Evolutionary conservation across 2,329 filamentous ascomycete species (phyloP), one percentile per base, ranked within the genome.

Genomic region (Botrytis paeoniae): DNA sequence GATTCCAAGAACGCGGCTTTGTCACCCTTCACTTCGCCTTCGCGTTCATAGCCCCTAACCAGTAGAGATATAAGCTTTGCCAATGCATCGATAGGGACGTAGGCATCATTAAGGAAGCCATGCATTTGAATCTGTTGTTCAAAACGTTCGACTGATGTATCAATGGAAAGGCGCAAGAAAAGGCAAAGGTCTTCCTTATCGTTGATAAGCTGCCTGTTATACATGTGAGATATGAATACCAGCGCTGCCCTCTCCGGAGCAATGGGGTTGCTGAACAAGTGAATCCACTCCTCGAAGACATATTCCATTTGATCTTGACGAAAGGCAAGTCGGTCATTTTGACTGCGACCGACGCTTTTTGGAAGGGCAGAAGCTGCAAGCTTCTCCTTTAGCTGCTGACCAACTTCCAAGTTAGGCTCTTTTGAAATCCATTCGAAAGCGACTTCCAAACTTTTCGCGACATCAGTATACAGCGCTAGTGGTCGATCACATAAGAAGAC

Each of bases 271-370:
- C 92, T 92, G 83, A 88, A 92, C 12, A 98, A 87, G 74, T 92
- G 90, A 41, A 95, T 89, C 96, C 96, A 99, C 83, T 99, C 96
- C 61, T 95, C 94, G 79, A 99, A 98, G 32, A 98, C 88, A 80
- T 99, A 98, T 78, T 97, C 94, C 83, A 97, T 89, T 81, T 98
- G 94, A 75, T 97, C 93, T 75, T 91, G 89, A 77, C 91, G 91
- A 45, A 88, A 85, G 57, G 84, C 81, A 25, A 85, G 83, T 68
- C 89, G 86, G 73, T 91, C 88, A 35, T 87, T 89, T 35, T 86
- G 89, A 43, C 85, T 83, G 71, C 86, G 82, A 76, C 86, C 75
- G 80, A 75, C 12, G 84, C 87, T 83, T 84, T 93, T 81, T 8
- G 84, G 84, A 59, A 88, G 83, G 22, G 86, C 85, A 70, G 85